Conservation (phyloP, 768 basidiomycete genomes). For the Gloeopeniophorella convolvens region DNA sequence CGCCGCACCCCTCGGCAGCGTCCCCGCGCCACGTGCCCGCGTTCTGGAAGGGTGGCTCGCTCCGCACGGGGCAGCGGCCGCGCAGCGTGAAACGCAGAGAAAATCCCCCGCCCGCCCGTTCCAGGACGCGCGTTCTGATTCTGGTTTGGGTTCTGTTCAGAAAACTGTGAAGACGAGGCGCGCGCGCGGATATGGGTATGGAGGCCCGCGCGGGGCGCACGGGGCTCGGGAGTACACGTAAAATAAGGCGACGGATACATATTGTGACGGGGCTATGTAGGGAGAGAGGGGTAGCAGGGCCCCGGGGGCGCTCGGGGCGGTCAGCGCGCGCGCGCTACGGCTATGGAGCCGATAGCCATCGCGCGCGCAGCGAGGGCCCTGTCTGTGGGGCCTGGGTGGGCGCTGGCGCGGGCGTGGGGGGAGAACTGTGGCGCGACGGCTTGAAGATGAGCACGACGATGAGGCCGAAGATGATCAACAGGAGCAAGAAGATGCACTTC, state of each 20-base stretch:
- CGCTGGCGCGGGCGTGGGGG: conserved; percentile 28
- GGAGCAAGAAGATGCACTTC: conserved; percentile 86
- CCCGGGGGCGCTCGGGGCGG: neutral
- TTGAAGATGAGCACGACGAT: conserved; percentile 90
- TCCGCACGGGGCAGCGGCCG: neutral
- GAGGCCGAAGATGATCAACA: conserved; percentile 85
- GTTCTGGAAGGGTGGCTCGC: too few relatives aligned
- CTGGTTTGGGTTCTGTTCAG: conserved; percentile 3
- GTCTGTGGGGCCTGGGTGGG: conserved; percentile 14
- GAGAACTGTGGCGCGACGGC: conserved; percentile 51
- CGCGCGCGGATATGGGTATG: neutral
- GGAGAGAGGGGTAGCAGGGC: neutral
- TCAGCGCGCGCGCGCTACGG: neutral
- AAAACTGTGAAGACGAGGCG: conserved; percentile 1
- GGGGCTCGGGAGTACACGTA: conserved; percentile 10
- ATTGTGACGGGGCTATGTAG: conserved; percentile 6
- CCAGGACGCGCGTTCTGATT: conserved; percentile 11
- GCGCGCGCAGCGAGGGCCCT: neutral
- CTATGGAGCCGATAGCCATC: neutral
- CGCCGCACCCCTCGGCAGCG: too few relatives aligned
- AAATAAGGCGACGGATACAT: conserved; percentile 12
- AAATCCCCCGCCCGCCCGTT: neutral
- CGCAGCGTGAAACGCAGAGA: neutral
- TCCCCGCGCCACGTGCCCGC: too few relatives aligned
- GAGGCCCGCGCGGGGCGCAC: neutral